Evolutionary conservation across 495 filamentous ascomycete genomes (phyloP).

Genomic region (Trypethelium eluteriae): DNA sequence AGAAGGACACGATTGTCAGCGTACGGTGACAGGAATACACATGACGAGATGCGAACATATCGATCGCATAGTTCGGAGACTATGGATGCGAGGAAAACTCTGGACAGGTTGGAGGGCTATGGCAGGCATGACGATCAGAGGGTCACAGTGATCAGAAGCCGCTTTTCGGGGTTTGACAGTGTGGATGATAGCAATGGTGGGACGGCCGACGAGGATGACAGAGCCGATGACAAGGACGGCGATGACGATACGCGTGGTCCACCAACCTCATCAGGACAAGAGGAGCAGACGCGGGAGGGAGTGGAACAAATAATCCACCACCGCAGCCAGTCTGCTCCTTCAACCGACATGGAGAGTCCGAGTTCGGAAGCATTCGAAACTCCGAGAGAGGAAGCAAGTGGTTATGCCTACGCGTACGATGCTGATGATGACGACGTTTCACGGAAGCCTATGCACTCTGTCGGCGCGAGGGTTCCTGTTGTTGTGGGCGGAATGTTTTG

Average conservation of each 20-base stretch:
- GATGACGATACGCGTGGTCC: background rate
- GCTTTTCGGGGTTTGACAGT: slow-evolving; percentile 9
- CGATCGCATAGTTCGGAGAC: slow-evolving; percentile 4
- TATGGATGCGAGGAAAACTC: slow-evolving; percentile 4
- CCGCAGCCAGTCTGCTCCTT: background rate
- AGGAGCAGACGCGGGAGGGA: background rate
- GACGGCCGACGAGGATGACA: background rate
- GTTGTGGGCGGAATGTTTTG: slow-evolving; percentile 5
- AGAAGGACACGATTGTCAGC: background rate
- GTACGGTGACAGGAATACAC: background rate
- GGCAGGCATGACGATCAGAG: slow-evolving; percentile 1
- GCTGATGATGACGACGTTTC: slow-evolving; percentile 8
- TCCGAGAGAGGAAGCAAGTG: slow-evolving; percentile 2
- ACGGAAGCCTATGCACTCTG: background rate
- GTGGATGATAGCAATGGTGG: slow-evolving; percentile 6
- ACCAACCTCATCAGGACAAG: background rate
- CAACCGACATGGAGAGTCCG: slow-evolving; percentile 6
- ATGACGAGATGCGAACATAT: slow-evolving; percentile 8
- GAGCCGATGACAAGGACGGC: background rate
- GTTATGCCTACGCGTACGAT: slow-evolving; percentile 5
- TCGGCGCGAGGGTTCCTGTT: background rate
- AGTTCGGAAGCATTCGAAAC: slow-evolving; percentile 5
- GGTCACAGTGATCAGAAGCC: slow-evolving; percentile 3
- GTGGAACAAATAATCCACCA: background rate
- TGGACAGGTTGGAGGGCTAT: slow-evolving; percentile 4